Evolutionary conservation across 1,284 basidiomycete species (phyloP).

Genomic region (Irpex lacteus): DNA sequence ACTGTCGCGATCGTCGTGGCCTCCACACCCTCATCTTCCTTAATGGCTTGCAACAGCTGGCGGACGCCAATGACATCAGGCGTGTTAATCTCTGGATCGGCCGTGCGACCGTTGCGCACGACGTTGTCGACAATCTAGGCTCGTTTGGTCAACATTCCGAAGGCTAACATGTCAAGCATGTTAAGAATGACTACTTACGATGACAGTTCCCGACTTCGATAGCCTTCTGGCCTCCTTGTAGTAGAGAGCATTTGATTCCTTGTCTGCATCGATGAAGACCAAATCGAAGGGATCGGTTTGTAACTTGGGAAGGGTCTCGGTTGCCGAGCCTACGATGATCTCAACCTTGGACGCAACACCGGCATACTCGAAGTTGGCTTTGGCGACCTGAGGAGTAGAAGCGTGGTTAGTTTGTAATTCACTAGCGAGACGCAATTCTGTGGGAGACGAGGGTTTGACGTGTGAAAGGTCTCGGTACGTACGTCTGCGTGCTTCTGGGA

Average conservation of each 20-base stretch:
- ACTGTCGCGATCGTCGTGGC: slow-evolving; percentile 60
- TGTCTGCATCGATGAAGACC: slow-evolving; percentile 65
- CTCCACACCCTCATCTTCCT: slow-evolving; percentile 54
- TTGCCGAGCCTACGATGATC: slow-evolving; percentile 49
- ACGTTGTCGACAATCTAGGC: slow-evolving; percentile 61
- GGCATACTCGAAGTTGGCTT: slow-evolving; percentile 47
- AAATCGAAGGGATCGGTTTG: slow-evolving; percentile 47
- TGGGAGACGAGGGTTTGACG: no score
- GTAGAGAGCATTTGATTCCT: slow-evolving; percentile 45
- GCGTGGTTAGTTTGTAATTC: background rate
- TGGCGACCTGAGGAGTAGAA: slow-evolving; percentile 40
- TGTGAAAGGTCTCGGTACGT: slow-evolving; percentile 5
- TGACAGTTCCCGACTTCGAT: slow-evolving; percentile 49
- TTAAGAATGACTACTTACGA: slow-evolving; percentile 35
- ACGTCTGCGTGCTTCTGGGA: slow-evolving; percentile 48
- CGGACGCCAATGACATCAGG: slow-evolving; percentile 43
- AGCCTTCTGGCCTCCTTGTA: slow-evolving; percentile 56
- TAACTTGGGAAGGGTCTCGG: slow-evolving; percentile 41
- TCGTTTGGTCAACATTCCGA: background rate
- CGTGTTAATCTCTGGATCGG: slow-evolving; percentile 38
- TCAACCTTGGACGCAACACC: slow-evolving; percentile 44
- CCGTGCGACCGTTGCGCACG: slow-evolving; percentile 47
- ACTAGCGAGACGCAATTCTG: no score
- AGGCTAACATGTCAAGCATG: no score
- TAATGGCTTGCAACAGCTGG: slow-evolving; percentile 42